phyloP scores from a whole-genome alignment of 441 rosid species.

The Pelargonium cotyledonis region DNA sequence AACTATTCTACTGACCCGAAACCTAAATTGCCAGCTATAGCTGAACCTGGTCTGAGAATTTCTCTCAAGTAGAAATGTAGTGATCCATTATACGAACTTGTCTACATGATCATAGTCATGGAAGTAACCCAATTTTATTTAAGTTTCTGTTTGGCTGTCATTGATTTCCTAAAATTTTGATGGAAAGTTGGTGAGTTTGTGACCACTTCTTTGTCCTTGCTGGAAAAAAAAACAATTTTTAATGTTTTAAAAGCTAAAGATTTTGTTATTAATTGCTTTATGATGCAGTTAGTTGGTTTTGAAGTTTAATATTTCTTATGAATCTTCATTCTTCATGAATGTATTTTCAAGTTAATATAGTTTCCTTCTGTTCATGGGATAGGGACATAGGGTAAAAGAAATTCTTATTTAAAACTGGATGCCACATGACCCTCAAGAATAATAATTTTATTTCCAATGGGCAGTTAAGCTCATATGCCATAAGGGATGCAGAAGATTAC shows the following conservation, averaged over 20 bases:
- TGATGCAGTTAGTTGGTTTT: background rate
- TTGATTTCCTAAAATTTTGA: background rate
- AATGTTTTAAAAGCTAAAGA: background rate
- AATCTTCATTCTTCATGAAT: background rate
- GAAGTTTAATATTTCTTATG: background rate
- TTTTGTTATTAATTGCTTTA: background rate
- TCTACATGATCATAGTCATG: background rate
- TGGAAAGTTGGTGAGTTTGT: background rate
- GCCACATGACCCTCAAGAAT: background rate
- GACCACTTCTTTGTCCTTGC: background rate
- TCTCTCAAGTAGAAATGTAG: background rate
- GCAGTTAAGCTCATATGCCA: constrained; percentile 71
- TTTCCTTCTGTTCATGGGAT: background rate
- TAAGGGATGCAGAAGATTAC: constrained; percentile 84
- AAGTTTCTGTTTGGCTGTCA: background rate
- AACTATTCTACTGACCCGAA: no score
- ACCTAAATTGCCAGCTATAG: background rate
- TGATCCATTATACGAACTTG: background rate
- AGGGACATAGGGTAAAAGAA: background rate
- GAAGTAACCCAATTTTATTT: background rate
- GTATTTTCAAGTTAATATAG: background rate
- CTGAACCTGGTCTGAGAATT: background rate
- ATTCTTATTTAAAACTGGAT: background rate
- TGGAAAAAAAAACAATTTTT: background rate
- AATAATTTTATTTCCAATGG: constrained; percentile 11